Percentiles rank a stretch among this genome's conserved stretches.
Evolutionary conservation across 2,329 filamentous ascomycete species (phyloP).

Genomic region (Colletotrichum sublineola): DNA sequence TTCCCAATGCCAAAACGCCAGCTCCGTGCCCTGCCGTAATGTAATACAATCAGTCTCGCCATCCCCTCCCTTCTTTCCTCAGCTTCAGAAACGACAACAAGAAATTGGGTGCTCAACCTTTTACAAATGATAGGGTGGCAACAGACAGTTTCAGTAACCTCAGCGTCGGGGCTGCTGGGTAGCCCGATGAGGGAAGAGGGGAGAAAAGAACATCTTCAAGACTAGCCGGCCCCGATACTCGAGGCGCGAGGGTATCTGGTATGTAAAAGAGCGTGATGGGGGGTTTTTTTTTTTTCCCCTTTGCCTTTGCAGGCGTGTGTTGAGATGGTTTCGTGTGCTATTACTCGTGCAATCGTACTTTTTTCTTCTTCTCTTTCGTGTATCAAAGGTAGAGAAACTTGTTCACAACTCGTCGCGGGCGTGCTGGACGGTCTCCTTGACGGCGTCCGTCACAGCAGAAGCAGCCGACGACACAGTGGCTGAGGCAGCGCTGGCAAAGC

Average conservation of each 20-base stretch:
- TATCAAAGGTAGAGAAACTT: not conserved
- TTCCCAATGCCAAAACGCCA: constrained; percentile 37
- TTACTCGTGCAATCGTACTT: constrained; percentile 40
- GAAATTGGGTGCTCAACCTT: constrained; percentile 5
- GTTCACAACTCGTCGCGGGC: constrained; percentile 58
- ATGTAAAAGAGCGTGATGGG: constrained; percentile 35
- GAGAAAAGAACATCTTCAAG: constrained; percentile 42
- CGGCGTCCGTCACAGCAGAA: constrained; percentile 55
- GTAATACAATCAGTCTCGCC: constrained; percentile 4
- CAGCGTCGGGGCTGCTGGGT: constrained; percentile 1
- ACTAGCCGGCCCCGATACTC: constrained; percentile 30
- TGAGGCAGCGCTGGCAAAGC: constrained; percentile 53
- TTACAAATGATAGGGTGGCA: not conserved
- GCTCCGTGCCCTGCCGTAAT: constrained; percentile 22
- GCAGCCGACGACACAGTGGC: constrained; percentile 43
- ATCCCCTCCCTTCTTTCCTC: not conserved
- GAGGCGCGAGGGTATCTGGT: constrained; percentile 42
- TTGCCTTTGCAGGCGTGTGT: constrained; percentile 4
- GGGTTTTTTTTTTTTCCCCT: not conserved
- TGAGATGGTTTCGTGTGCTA: constrained; percentile 35
- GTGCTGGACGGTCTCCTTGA: constrained; percentile 55
- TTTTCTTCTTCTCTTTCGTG: constrained; percentile 9
- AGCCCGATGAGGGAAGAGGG: constrained; percentile 3
- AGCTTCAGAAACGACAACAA: constrained; percentile 5
- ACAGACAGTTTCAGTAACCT: constrained; percentile 10